Conservation (phyloP, 257 asterid genomes). For the Nicotiana paniculata region DNA sequence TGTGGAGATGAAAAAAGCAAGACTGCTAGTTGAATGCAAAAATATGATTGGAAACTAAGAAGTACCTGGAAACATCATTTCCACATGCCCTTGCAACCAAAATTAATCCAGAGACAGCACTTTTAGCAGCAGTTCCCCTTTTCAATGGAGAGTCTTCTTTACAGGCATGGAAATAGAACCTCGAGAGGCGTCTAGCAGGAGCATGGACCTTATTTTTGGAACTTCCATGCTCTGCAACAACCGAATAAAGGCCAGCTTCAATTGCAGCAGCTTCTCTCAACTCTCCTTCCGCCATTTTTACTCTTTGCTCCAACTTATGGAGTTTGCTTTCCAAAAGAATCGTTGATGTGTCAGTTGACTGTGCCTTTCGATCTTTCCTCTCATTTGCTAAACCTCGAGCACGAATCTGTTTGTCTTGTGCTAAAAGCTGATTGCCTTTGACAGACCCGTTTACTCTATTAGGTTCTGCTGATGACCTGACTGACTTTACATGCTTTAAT, state of each 20-base stretch:
- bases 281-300: conserved; percentile 57
- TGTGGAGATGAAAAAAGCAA: neutral
- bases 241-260: conserved; percentile 68
- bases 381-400: conserved; percentile 19
- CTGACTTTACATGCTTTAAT: conserved; percentile 47
- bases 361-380: conserved; percentile 30
- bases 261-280: conserved; percentile 79
- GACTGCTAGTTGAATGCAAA: neutral
- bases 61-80: conserved; percentile 79
- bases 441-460: conserved; percentile 40
- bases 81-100: conserved; percentile 82
- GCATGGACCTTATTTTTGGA: conserved; percentile 77
- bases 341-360: conserved; percentile 39
- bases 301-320: conserved; percentile 45
- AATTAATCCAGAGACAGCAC: conserved; percentile 64
- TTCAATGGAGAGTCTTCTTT: conserved; percentile 34
- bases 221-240: conserved; percentile 79
- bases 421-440: conserved; percentile 21
- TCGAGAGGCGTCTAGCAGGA: conserved; percentile 79
- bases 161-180: conserved; percentile 64
- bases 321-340: conserved; percentile 35
- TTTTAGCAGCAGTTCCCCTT: conserved; percentile 56
- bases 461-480: conserved; percentile 46
- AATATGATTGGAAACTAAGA: neutral
- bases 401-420: conserved; percentile 17